A percentile compares a stretch with the other conserved stretches of the same genome.
These are phyloP conservation scores for Polyplosphaeria fusca DNA, from an alignment of 495 filamentous ascomycete species.

Conservation along the genomic window DNA sequence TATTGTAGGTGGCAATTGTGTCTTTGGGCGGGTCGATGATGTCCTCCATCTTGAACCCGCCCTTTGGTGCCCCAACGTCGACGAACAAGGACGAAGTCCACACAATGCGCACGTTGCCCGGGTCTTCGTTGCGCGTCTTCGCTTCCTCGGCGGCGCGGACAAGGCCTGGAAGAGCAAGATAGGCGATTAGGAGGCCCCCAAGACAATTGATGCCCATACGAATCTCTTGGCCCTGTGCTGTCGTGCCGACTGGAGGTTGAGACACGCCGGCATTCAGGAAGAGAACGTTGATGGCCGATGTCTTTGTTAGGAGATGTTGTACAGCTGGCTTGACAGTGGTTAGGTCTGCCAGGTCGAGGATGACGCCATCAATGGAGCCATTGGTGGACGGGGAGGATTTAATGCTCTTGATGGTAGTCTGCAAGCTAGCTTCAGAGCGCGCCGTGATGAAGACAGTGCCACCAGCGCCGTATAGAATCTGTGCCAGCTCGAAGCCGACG, in stretches of 20 bases:
- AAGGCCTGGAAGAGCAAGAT: conserved; percentile 48
- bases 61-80: conserved; percentile 28
- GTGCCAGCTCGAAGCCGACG: conserved; percentile 42
- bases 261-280: conserved; percentile 51
- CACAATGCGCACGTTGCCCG: conserved; percentile 42
- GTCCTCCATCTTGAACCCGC: conserved; percentile 3
- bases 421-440: conserved; percentile 10
- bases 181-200: conserved; percentile 48
- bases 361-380: conserved; percentile 19
- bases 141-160: conserved; percentile 37
- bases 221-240: conserved; percentile 45
- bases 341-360: conserved; percentile 48
- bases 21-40: background rate
- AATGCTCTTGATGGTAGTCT: background rate
- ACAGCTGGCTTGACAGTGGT: conserved; percentile 45
- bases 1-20: conserved; percentile 6
- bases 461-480: conserved; percentile 40
- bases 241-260: conserved; percentile 41
- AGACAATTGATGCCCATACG: conserved; percentile 51
- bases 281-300: conserved; percentile 48
- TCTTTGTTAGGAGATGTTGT: conserved; percentile 41
- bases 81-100: conserved; percentile 41
- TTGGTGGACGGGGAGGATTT: background rate
- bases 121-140: background rate
- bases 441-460: conserved; percentile 43